Evolutionary conservation across 768 basidiomycete species (phyloP).

Genomic region (Amyloporia xantha): DNA sequence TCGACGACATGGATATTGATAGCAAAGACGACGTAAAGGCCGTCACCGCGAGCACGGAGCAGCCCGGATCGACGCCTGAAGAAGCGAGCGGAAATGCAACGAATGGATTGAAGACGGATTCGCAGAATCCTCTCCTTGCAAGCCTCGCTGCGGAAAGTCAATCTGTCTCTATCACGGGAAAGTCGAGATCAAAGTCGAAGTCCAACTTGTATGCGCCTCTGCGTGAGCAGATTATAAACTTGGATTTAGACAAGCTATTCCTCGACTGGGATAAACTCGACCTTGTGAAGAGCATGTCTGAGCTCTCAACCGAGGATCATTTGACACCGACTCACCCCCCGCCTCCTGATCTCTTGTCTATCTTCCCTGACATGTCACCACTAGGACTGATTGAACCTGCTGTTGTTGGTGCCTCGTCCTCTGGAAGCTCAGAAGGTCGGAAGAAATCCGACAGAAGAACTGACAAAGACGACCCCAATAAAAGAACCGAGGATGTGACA

Average conservation of each 20-base stretch:
- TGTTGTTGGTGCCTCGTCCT: not conserved
- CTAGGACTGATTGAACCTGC: slow-evolving; percentile 46
- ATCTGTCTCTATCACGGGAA: slow-evolving; percentile 8
- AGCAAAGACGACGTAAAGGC: not conserved
- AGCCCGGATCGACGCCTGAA: not conserved
- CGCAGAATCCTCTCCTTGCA: slow-evolving; percentile 43
- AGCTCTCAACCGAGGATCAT: slow-evolving; percentile 23
- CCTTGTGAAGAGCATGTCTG: slow-evolving; percentile 20
- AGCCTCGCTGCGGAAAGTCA: not conserved
- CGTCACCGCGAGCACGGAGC: not conserved
- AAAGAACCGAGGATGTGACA: slow-evolving; percentile 72
- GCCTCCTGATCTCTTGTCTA: slow-evolving; percentile 47
- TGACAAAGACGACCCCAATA: slow-evolving; percentile 63
- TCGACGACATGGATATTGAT: slow-evolving; percentile 27
- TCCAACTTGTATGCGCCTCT: slow-evolving; percentile 45
- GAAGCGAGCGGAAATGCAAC: slow-evolving; percentile 14
- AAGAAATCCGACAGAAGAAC: slow-evolving; percentile 48
- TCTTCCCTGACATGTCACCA: slow-evolving; percentile 82
- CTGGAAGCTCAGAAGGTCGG: slow-evolving; percentile 32
- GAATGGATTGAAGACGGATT: slow-evolving; percentile 46
- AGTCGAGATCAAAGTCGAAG: slow-evolving; percentile 30
- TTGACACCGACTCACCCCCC: slow-evolving; percentile 16
- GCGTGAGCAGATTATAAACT: slow-evolving; percentile 49
- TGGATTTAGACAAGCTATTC: slow-evolving; percentile 40
- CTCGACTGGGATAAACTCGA: slow-evolving; percentile 46